Conservation (phyloP, 805 yeast species). For the Cyberlindnera maritima region DNA sequence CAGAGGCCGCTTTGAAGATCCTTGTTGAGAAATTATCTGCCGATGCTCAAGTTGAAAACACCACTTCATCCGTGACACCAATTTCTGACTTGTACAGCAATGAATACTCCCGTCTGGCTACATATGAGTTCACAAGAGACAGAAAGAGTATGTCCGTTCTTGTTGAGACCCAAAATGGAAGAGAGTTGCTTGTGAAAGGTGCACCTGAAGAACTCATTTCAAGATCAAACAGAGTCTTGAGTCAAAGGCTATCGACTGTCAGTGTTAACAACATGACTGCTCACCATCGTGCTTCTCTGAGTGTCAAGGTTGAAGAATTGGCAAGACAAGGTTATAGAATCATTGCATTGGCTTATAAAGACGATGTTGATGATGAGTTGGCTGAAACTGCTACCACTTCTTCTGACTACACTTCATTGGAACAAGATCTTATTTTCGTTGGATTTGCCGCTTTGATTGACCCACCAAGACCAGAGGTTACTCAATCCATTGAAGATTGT, state of each 20-base stretch:
- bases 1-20: slow-evolving; percentile 53
- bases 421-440: slow-evolving; percentile 30
- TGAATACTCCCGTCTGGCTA: slow-evolving; percentile 32
- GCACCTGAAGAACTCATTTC: slow-evolving; percentile 51
- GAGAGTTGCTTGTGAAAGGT: slow-evolving; percentile 45
- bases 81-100: slow-evolving; percentile 25
- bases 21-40: slow-evolving; percentile 31
- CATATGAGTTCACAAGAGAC: slow-evolving; percentile 46
- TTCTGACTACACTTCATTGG: slow-evolving; percentile 37
- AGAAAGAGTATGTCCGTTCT: slow-evolving; percentile 54
- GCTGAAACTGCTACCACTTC: slow-evolving; percentile 28
- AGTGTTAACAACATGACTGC: slow-evolving; percentile 29
- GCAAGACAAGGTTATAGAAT: slow-evolving; percentile 33
- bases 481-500: slow-evolving; percentile 33
- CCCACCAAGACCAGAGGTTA: slow-evolving; percentile 42
- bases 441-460: slow-evolving; percentile 44
- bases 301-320: slow-evolving; percentile 35
- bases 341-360: slow-evolving; percentile 37
- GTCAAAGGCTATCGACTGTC: slow-evolving; percentile 25
- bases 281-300: slow-evolving; percentile 32
- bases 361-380: slow-evolving; percentile 31
- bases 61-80: slow-evolving; percentile 25
- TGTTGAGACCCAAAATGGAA: slow-evolving; percentile 27
- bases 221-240: slow-evolving; percentile 39
- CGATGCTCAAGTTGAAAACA: slow-evolving; percentile 33